Percentiles rank a stretch among this genome's conserved stretches.
phyloP scores from a whole-genome alignment of 192 early-diverging fungal genomes.

The Linderina pennispora region DNA sequence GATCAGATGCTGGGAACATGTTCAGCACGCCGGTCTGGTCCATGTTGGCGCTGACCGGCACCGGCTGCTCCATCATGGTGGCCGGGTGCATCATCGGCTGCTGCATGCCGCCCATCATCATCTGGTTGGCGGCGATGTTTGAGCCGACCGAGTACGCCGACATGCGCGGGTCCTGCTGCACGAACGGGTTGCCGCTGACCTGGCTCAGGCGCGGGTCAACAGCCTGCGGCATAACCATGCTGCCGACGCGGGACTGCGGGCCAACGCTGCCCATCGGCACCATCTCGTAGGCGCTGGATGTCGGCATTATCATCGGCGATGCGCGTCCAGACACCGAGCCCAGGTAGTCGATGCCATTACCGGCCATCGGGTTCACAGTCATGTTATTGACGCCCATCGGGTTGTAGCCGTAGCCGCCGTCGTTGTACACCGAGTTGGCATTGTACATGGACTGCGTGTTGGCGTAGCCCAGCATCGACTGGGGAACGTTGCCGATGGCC shows the following conservation, averaged over 20 bases:
- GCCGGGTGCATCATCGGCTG: neutral
- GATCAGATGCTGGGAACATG: neutral
- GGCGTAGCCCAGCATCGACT: slow-evolving; percentile 44
- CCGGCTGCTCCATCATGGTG: slow-evolving; percentile 1
- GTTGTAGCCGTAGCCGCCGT: slow-evolving; percentile 46
- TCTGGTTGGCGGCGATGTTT: neutral
- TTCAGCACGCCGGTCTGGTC: neutral
- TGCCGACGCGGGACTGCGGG: slow-evolving; percentile 7
- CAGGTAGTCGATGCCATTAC: slow-evolving; percentile 19
- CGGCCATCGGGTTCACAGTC: slow-evolving; percentile 7
- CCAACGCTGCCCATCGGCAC: slow-evolving; percentile 12
- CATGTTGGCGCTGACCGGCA: neutral
- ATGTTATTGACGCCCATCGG: slow-evolving; percentile 28
- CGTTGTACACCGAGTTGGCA: slow-evolving; percentile 45
- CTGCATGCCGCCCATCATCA: slow-evolving; percentile 3
- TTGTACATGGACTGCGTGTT: slow-evolving; percentile 34
- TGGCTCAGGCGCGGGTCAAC: slow-evolving; percentile 39
- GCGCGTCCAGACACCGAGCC: slow-evolving; percentile 25
- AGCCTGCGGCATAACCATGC: too few relatives aligned
- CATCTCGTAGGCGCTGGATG: slow-evolving; percentile 39
- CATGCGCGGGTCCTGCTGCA: slow-evolving; percentile 24
- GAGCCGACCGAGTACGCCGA: slow-evolving; percentile 11
- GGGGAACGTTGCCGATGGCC: slow-evolving; percentile 43
- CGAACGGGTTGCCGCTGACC: slow-evolving; percentile 11
- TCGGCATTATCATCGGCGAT: slow-evolving; percentile 25